Evolutionary conservation across 768 basidiomycete species (phyloP), one percentile per base, ranked within the genome.

Genomic region (Calocybe cyanea): DNA sequence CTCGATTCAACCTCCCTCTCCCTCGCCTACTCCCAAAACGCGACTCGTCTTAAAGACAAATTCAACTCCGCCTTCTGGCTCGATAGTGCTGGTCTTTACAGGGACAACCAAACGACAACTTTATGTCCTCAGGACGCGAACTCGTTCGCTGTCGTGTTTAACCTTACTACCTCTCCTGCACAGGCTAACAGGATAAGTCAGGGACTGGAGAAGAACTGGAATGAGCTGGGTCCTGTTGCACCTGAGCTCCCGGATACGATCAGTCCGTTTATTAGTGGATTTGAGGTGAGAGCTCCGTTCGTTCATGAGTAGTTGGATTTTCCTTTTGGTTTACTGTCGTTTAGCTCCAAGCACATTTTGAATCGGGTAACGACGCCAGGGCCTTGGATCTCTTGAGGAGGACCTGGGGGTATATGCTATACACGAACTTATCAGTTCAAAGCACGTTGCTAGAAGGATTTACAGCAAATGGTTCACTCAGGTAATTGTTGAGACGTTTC

Each of bases 351-450:
- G 78, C 78, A 2, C 79, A 81, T 48, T 82, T 81, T 46, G 70
- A 65, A 10, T 66, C 75, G 2, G 77, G 73, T 0, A 73, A 81
- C 45, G 75, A 76, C 30, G 67, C 57, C 0, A 63, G 71, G 2
- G 79, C 79, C 0, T 65, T 82, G 56, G 77, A 80, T 44, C 65
- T 82, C 2, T 62, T 81, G 10, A 64, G 68, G 9, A 60, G 76
- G 13, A 75, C 75, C 25, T 82, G 79, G 80, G 80, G 79, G 2
- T 82, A 78, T 60, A 80, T 81, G 62, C 62, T 82, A 2, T 72
- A 71, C 56, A 80, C 77, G 10, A 68, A 74, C 40, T 61, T 77
- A 28, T 76, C 73, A 5, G 78, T 80, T 0, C 72, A 80, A 47
- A 77, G 76, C 32, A 79, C 78, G 0, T 65, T 82, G 1, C 64